These are phyloP conservation scores for Histomonas meleagridis DNA, from an alignment of 208 protist genomes.

Conservation along the genomic window DNA sequence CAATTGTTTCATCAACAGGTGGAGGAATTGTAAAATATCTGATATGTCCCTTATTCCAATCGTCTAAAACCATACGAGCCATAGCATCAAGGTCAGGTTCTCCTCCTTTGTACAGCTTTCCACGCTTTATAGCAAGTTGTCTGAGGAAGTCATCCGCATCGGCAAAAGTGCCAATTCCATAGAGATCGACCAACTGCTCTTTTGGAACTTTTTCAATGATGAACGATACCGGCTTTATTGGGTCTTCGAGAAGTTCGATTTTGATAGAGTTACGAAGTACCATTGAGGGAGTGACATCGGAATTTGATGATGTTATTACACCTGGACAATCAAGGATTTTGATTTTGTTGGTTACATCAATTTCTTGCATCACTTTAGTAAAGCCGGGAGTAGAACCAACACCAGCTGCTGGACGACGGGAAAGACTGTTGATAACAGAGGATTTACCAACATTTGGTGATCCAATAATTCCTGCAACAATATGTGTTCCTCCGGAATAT, in stretches of 20 bases:
- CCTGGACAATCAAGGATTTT: constrained; percentile 47
- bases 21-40: constrained; percentile 43
- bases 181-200: constrained; percentile 39
- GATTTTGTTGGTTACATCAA: constrained; percentile 43
- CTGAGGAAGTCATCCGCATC: constrained; percentile 39
- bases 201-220: constrained; percentile 40
- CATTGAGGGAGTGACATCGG: constrained; percentile 1
- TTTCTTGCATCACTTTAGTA: constrained; percentile 39
- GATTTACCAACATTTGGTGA: constrained; percentile 47
- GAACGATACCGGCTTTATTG: constrained; percentile 33
- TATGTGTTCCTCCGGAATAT: not conserved
- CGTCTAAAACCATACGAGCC: constrained; percentile 39
- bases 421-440: constrained; percentile 47
- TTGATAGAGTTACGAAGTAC: constrained; percentile 41
- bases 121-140: constrained; percentile 37
- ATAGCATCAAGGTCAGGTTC: constrained; percentile 46
- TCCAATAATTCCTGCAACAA: constrained; percentile 37
- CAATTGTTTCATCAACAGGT: not conserved
- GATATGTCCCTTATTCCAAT: constrained; percentile 49
- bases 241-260: constrained; percentile 44
- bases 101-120: constrained; percentile 44
- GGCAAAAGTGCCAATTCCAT: constrained; percentile 39
- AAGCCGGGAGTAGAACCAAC: constrained; percentile 41
- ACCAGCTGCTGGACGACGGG: constrained; percentile 28
- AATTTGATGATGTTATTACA: constrained; percentile 37